phyloP scores from a whole-genome alignment of 805 yeast genomes.

The Ogataea ganodermae region DNA sequence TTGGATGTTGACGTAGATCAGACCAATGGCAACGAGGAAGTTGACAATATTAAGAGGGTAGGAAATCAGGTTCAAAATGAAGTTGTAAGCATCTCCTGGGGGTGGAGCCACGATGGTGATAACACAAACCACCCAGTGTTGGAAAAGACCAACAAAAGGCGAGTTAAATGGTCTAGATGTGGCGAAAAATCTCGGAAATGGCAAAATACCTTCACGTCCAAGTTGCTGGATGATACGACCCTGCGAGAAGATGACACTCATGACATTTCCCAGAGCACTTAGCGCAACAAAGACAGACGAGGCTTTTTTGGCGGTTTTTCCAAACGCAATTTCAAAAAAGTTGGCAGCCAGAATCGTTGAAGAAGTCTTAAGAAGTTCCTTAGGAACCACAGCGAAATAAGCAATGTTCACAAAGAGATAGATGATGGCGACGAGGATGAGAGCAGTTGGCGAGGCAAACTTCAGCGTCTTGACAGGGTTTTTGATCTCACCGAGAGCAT shows the following conservation, averaged over 20 bases:
- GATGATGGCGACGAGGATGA: conserved; percentile 58
- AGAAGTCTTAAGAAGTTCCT: conserved; percentile 55
- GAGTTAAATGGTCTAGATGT: conserved; percentile 70
- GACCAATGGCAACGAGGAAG: conserved; percentile 61
- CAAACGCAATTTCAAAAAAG: conserved; percentile 74
- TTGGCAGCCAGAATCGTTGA: conserved; percentile 75
- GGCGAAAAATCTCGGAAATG: conserved; percentile 71
- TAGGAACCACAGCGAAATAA: conserved; percentile 79
- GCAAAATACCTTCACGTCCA: conserved; percentile 78
- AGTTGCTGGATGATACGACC: conserved; percentile 79
- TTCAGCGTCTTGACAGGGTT: conserved; percentile 70
- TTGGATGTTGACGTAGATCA: conserved; percentile 58
- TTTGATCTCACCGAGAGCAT: conserved; percentile 77
- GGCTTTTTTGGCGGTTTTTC: conserved; percentile 60
- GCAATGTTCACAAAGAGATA: conserved; percentile 80
- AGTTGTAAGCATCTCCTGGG: conserved; percentile 84
- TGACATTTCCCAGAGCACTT: conserved; percentile 77
- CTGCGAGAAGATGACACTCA: conserved; percentile 79
- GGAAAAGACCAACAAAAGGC: conserved; percentile 70
- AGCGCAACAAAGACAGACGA: conserved; percentile 78
- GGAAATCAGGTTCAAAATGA: conserved; percentile 74
- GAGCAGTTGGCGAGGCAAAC: conserved; percentile 74
- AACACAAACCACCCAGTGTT: conserved; percentile 76
- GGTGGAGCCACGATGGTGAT: conserved; percentile 78
- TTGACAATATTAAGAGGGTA: conserved; percentile 81